Evolutionary conservation across 2,329 filamentous ascomycete species (phyloP).

Genomic region (Colletotrichum sidae): DNA sequence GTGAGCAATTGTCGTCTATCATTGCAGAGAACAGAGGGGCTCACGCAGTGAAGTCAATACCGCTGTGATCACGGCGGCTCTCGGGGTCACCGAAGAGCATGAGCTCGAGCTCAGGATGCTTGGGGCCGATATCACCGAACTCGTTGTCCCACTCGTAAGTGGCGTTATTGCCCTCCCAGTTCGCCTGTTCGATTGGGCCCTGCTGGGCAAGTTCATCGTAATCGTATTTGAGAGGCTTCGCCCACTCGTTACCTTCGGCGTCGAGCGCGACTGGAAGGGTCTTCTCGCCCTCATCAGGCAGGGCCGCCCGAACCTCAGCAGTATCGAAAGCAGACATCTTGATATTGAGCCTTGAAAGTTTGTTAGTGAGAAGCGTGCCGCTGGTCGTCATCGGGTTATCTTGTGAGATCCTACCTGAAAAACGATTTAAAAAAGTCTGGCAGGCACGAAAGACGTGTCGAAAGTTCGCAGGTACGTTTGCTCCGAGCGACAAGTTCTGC

Average conservation of each 20-base stretch:
- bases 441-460: too few species aligned
- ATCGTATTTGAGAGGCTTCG: conserved; percentile 57
- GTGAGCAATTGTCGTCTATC: conserved; percentile 27
- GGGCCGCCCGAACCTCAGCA: conserved; percentile 46
- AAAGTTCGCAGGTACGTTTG: too few species aligned
- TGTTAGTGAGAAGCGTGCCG: too few species aligned
- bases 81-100: conserved; percentile 76
- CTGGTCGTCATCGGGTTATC: too few species aligned
- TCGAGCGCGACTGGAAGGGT: conserved; percentile 37
- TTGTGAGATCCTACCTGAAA: too few species aligned
- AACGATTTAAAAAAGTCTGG: too few species aligned
- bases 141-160: conserved; percentile 90
- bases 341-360: not conserved
- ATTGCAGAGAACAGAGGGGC: conserved; percentile 38
- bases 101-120: conserved; percentile 75
- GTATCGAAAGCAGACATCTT: conserved; percentile 24
- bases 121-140: conserved; percentile 85
- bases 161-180: conserved; percentile 66
- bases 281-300: conserved; percentile 45
- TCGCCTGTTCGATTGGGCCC: conserved; percentile 27
- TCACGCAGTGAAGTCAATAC: conserved; percentile 74
- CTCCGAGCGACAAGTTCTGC: too few species aligned
- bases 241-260: conserved; percentile 55
- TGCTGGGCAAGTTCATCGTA: conserved; percentile 53
- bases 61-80: conserved; percentile 60